Percentiles rank a stretch among this genome's conserved stretches.
Conservation (phyloP, 345 rosid genomes). For the Citrus sinensis region DVS_A1.0 CM039165.1:6117501-6118000, state of each 20-base stretch:
- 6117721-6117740: not conserved
- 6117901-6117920: too few relatives aligned
- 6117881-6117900: too few relatives aligned
- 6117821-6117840: too few relatives aligned
- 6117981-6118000: too few relatives aligned
- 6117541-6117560: conserved; percentile 26
- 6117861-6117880: too few relatives aligned
- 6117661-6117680: too few relatives aligned
- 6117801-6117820: not conserved
- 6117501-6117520: conserved; percentile 31
- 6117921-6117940: too few relatives aligned
- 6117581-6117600: not conserved
- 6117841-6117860: too few relatives aligned
- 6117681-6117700: too few relatives aligned
- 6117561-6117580: conserved; percentile 9
- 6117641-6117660: not conserved
- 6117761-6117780: conserved; percentile 11
- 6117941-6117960: too few relatives aligned
- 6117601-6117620: not conserved
- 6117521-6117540: conserved; percentile 53
- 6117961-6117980: too few relatives aligned
- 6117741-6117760: conserved; percentile 13
- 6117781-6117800: not conserved
- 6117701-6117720: not conserved
- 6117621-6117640: conserved; percentile 4